These are phyloP conservation scores for Eimeria brunetti DNA, from an alignment of 169 alveolate species.

Conservation along the genomic window DNA sequence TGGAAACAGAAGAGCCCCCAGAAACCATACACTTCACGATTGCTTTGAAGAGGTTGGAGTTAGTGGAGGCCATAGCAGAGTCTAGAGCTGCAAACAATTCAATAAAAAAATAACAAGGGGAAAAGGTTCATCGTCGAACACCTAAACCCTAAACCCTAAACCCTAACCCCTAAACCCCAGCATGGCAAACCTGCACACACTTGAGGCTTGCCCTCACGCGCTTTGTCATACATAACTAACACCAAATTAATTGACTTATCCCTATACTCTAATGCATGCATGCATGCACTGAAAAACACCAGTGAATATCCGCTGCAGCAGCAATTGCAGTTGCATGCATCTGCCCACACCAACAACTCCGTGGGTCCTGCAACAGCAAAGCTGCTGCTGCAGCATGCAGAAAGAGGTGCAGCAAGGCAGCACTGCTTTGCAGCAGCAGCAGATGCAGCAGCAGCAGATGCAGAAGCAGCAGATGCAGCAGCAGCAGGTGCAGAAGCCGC, in stretches of 20 bases:
- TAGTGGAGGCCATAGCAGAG: neutral
- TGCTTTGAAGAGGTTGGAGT: conserved; percentile 7
- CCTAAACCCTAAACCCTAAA: too few relatives aligned
- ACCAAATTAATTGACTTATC: neutral
- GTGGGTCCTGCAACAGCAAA: neutral
- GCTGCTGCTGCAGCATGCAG: neutral
- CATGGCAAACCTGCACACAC: neutral
- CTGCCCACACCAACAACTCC: neutral
- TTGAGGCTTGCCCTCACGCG: neutral
- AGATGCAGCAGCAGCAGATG: too few relatives aligned
- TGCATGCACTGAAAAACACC: neutral
- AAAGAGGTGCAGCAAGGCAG: neutral
- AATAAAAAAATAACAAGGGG: neutral
- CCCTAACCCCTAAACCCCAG: too few relatives aligned
- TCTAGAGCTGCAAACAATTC: conserved; percentile 15
- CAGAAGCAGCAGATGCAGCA: too few relatives aligned
- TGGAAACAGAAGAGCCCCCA: neutral
- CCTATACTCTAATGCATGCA: neutral
- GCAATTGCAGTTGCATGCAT: neutral
- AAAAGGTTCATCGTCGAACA: too few relatives aligned
- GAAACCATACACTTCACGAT: conserved; percentile 10
- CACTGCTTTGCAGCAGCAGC: neutral
- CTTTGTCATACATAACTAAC: neutral
- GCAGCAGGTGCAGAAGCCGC: too few relatives aligned
- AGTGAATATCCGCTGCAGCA: neutral